Percentiles rank a stretch among this genome's conserved stretches.
Evolutionary conservation across 345 rosid genomes (phyloP).

Genomic region (Eucalyptus lansdowneana): DNA sequence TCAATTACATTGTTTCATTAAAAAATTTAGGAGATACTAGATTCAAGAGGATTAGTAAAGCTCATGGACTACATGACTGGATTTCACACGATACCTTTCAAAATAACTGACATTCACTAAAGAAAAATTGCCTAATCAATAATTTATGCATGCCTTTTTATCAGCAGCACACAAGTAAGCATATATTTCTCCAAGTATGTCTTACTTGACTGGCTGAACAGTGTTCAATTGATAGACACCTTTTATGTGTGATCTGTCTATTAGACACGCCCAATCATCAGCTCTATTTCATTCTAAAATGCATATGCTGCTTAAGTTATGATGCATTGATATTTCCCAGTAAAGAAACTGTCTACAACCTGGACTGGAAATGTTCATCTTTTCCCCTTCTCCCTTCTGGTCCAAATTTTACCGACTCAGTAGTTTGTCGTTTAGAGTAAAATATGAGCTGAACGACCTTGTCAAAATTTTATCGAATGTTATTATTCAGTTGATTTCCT

Average conservation of each 20-base stretch:
- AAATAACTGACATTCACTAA: background rate
- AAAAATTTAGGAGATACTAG: background rate
- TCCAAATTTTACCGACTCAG: background rate
- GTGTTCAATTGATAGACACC: background rate
- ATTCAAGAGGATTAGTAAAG: background rate
- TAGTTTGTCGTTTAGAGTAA: background rate
- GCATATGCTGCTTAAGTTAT: background rate
- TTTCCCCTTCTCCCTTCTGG: background rate
- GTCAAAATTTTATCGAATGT: background rate
- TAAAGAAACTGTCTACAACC: background rate
- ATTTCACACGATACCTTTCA: background rate
- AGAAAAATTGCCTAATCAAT: background rate
- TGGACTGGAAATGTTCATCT: background rate
- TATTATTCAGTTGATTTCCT: background rate
- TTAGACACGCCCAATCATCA: background rate
- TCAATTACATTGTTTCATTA: background rate
- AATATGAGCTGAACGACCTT: background rate
- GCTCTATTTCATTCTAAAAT: background rate
- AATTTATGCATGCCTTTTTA: background rate
- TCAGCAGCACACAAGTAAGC: background rate
- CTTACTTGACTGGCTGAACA: background rate
- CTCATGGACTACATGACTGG: background rate
- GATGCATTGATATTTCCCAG: background rate
- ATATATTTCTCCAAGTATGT: background rate
- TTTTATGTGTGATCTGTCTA: background rate